phyloP scores from a whole-genome alignment of 2,329 filamentous ascomycete species.

The Fusarium irregulare region DNA sequence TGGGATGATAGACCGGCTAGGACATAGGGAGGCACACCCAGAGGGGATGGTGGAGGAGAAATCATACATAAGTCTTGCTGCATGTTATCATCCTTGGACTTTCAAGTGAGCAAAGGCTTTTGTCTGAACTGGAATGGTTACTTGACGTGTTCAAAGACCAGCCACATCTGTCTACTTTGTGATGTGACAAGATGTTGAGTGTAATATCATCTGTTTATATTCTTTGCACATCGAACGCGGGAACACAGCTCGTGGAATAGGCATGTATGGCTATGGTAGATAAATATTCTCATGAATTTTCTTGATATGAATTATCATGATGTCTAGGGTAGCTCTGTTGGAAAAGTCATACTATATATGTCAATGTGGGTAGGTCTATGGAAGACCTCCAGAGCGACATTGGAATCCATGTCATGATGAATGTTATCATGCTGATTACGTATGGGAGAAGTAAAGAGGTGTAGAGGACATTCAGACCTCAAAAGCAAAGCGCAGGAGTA shows the following conservation, averaged over 20 bases:
- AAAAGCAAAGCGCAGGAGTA: background rate
- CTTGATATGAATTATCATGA: background rate
- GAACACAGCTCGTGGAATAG: background rate
- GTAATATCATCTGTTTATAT: background rate
- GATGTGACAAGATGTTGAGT: background rate
- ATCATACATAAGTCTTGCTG: constrained; percentile 6
- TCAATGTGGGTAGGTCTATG: background rate
- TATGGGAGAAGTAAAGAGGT: background rate
- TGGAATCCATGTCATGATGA: background rate
- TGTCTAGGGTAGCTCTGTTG: background rate
- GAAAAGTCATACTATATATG: background rate
- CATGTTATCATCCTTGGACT: constrained; percentile 8
- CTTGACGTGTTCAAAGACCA: background rate
- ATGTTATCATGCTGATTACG: background rate
- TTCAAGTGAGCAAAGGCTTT: background rate
- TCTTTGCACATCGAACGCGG: background rate
- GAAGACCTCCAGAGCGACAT: background rate
- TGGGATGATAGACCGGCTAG: constrained; percentile 11
- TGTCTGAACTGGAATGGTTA: background rate
- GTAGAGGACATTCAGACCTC: background rate
- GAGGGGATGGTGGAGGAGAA: background rate
- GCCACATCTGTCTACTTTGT: background rate
- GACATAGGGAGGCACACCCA: background rate
- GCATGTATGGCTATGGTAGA: background rate
- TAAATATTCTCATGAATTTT: background rate